phyloP scores from a whole-genome alignment of 2,329 filamentous ascomycete species.

The Penicillium sp. region DNA sequence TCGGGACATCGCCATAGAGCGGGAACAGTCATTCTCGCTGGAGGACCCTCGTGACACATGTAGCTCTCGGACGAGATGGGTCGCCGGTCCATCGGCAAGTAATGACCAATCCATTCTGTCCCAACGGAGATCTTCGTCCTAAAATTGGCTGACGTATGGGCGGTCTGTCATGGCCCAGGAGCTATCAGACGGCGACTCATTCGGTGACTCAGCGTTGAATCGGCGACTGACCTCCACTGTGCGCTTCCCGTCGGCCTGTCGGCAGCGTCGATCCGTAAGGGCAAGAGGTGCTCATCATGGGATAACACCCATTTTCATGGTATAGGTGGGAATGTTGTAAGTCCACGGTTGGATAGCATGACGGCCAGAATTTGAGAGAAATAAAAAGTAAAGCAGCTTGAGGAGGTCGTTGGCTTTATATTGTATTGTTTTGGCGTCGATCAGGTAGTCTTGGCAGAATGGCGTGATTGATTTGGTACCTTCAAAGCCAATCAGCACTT shows the following conservation, averaged over 20 bases:
- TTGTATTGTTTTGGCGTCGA: constrained; percentile 16
- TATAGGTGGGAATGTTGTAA: background rate
- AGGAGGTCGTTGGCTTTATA: constrained; percentile 31
- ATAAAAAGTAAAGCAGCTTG: constrained; percentile 3
- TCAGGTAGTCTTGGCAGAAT: constrained; percentile 33
- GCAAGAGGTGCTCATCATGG: background rate
- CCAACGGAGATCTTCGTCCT: background rate
- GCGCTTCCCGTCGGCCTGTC: constrained; percentile 29
- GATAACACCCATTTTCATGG: background rate
- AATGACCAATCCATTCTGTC: background rate
- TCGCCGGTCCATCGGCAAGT: constrained; percentile 1
- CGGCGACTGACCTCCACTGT: constrained; percentile 23
- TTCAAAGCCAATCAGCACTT: constrained; percentile 4
- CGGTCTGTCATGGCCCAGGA: background rate
- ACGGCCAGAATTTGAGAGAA: background rate
- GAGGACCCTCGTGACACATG: constrained; percentile 1
- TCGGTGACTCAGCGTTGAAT: background rate
- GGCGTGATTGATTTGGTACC: constrained; percentile 28
- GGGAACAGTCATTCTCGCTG: background rate
- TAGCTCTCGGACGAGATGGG: constrained; percentile 1
- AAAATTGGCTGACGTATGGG: background rate
- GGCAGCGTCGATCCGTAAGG: constrained; percentile 15
- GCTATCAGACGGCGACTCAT: background rate
- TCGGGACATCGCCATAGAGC: constrained; percentile 16
- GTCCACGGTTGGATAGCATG: background rate